These are phyloP conservation scores for Dactylellina haptotyla DNA, from an alignment of 2,329 filamentous ascomycete genomes.

Conservation along the genomic window DNA sequence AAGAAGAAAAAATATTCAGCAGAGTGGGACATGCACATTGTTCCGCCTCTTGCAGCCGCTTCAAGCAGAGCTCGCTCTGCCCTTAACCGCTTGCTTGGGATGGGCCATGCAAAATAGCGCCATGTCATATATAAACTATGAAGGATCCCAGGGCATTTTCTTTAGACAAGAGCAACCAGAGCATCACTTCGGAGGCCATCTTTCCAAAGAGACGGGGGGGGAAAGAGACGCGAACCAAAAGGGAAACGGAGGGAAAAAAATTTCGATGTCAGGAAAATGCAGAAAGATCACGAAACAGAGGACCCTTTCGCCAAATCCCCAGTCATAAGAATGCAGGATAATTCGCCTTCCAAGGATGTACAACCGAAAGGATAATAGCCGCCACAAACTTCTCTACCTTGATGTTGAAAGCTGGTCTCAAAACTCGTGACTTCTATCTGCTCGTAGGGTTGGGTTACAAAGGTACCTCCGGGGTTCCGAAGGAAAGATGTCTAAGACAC, in stretches of 20 bases:
- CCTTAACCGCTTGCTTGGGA: constrained; percentile 34
- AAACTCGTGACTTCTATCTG: constrained; percentile 27
- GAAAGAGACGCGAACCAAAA: constrained; percentile 3
- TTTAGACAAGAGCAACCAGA: no score
- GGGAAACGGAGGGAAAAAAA: background rate
- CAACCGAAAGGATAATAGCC: constrained; percentile 32
- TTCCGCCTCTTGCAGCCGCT: constrained; percentile 34
- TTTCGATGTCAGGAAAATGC: background rate
- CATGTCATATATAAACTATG: constrained; percentile 21
- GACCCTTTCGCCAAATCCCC: constrained; percentile 4
- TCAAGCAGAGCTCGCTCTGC: constrained; percentile 27
- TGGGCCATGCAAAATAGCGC: constrained; percentile 39
- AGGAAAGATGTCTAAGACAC: constrained; percentile 28
- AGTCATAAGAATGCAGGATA: background rate
- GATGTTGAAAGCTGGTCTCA: constrained; percentile 42
- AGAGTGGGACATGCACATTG: constrained; percentile 37
- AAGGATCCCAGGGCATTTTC: constrained; percentile 7
- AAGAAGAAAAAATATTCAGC: constrained; percentile 16
- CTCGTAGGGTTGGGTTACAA: constrained; percentile 7
- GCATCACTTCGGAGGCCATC: constrained; percentile 16
- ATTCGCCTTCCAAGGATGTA: constrained; percentile 20
- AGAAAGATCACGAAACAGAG: constrained; percentile 1
- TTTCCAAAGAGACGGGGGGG: background rate
- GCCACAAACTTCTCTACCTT: constrained; percentile 29
- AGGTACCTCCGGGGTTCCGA: constrained; percentile 4